A percentile compares a stretch with the other conserved stretches of the same genome.
Evolutionary conservation across 1,139 yeast species (phyloP).

Genomic region (Blastobotrys ciferrii): DNA sequence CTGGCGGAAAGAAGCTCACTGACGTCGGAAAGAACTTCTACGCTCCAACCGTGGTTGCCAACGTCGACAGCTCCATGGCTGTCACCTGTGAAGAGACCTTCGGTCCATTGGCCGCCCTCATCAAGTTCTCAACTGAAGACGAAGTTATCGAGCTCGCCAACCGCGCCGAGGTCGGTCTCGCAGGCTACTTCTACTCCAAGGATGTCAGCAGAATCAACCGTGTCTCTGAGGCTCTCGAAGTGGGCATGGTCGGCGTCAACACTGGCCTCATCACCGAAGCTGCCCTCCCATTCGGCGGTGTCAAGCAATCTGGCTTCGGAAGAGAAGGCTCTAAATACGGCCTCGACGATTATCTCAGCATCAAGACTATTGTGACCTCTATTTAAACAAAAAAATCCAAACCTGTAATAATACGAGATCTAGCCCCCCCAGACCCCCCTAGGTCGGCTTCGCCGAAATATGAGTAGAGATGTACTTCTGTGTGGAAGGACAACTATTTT

Average conservation of each 20-base stretch:
- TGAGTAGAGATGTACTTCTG: no score
- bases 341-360: slow-evolving; percentile 65
- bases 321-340: slow-evolving; percentile 80
- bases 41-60: slow-evolving; percentile 68
- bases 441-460: no score
- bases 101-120: slow-evolving; percentile 84
- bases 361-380: slow-evolving; percentile 53
- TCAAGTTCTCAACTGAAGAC: slow-evolving; percentile 56
- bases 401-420: no score
- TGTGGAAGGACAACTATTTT: no score
- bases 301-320: slow-evolving; percentile 78
- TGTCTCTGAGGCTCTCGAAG: slow-evolving; percentile 67
- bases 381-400: slow-evolving; percentile 9
- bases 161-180: slow-evolving; percentile 67
- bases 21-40: slow-evolving; percentile 76
- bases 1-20: slow-evolving; percentile 63
- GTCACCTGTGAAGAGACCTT: slow-evolving; percentile 79
- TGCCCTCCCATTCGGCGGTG: slow-evolving; percentile 77
- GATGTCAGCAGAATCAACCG: slow-evolving; percentile 61
- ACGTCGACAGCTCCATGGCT: slow-evolving; percentile 61
- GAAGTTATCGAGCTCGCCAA: slow-evolving; percentile 73
- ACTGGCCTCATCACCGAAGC: slow-evolving; percentile 71
- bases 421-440: no score
- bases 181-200: slow-evolving; percentile 74
- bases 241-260: slow-evolving; percentile 82